Evolutionary conservation across 192 early-diverging fungal species (phyloP), one percentile per base, ranked within the genome.

Genomic region (Linnemannia schmuckeri): DNA sequence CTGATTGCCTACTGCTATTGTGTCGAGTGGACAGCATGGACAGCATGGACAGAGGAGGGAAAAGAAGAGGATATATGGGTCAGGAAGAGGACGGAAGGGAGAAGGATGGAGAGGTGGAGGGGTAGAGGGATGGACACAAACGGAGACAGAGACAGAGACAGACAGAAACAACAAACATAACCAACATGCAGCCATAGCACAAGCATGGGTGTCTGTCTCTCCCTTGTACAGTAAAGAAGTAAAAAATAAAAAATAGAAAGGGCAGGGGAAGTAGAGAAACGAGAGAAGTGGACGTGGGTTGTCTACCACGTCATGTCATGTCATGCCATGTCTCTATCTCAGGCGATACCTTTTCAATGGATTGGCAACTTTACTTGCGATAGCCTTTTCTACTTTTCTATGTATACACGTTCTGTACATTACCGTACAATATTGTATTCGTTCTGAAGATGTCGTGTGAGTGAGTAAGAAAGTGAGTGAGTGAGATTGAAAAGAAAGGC

Each of bases 301-400:
- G 12, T 13, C 12, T 46, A 13, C 15, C 44, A 46, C 15, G 44
- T 46, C 44, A 15, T 57, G n/a, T 27, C 61, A 66, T 30, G 27
- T 10, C 61, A 15, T 66, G 61, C 30, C 30, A 35, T 66, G 27
- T 35, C 24, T 74, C 30, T 46, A 27, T 42, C 73, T 57, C 24
- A 57, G 27, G 55, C 55, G 15, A 74, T 49, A 3, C 37, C 42
- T 44, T 12, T 12, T 44, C 42, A 44, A 12, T 44, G 42, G 37
- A 37, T 5, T 55, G 13, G 71, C 72, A 73, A 73, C 72, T 73
- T 46, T 73, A 73, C 72, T 27, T 15, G 44, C 40, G 33, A 73
- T 73, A 73, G 35, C 41, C 41, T 73, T 41, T 42, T 27, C 5
- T 12, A 6, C 3, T 70, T 38, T 38, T 38, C 0, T 15, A 17